Percentiles rank a stretch among this genome's conserved stretches.
These are phyloP conservation scores for Urtica urens DNA, from an alignment of 306 rosid species.

Conservation along the genomic window DNA sequence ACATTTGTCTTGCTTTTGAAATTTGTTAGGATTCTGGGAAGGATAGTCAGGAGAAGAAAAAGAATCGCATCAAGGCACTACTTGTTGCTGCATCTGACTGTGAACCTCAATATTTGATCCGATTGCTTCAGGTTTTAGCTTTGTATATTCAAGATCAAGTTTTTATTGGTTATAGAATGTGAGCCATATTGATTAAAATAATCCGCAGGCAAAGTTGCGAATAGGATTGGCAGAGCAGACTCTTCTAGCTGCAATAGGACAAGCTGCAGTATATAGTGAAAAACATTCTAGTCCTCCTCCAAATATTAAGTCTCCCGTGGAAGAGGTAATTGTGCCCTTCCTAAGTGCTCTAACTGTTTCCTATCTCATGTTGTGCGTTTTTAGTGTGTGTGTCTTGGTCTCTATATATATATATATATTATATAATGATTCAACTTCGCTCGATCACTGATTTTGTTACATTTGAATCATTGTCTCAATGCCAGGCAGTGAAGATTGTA, in stretches of 20 bases:
- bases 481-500: conserved; percentile 73
- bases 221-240: conserved; percentile 88
- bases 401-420: background rate
- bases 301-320: conserved; percentile 55
- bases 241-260: conserved; percentile 84
- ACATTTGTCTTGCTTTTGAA: conserved; percentile 12
- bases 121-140: conserved; percentile 70
- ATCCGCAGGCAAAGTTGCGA: conserved; percentile 59
- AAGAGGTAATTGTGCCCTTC: conserved; percentile 49
- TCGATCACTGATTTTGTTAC: background rate
- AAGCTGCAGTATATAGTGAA: conserved; percentile 72
- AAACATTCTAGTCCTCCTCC: conserved; percentile 60
- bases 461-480: conserved; percentile 14
- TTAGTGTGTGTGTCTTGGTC: background rate
- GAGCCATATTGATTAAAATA: conserved; percentile 13
- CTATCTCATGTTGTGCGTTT: background rate
- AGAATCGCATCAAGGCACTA: conserved; percentile 70
- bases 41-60: conserved; percentile 91
- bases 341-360: conserved; percentile 6
- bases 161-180: conserved; percentile 16
- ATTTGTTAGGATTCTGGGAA: conserved; percentile 76
- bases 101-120: conserved; percentile 77
- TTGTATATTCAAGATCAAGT: conserved; percentile 9
- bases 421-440: background rate
- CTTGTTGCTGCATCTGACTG: conserved; percentile 90